Evolutionary conservation across 2,329 filamentous ascomycete genomes (phyloP), one percentile per base, ranked within the genome.

Genomic region (Colletotrichum scovillei): DNA sequence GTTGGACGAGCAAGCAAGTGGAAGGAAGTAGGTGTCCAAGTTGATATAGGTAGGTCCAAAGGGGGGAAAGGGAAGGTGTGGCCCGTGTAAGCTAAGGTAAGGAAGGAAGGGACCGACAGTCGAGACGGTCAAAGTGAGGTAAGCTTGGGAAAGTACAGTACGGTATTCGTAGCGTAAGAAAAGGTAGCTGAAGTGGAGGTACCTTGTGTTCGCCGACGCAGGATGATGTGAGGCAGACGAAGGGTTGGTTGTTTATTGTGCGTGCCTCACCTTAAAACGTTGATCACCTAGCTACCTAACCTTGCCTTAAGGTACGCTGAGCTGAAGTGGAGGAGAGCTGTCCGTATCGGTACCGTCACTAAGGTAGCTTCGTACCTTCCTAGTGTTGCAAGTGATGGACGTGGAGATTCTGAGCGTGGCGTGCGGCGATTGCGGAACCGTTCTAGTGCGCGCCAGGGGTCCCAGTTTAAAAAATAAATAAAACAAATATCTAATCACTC

Each of bases 11-110:
- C 32, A 62, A 35, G 60, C 64, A 7, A 22, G 38, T 62, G 55
- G 26, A 65, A 49, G 67, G 63, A 67, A 62, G 66, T 56, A 60
- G 42, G 62, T 55, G 62, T 57, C 26, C 67, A 73, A 73, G 67
- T 73, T 73, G 70, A 73, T 73, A 73, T 73, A 73, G 60, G 67
- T 66, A 49, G 42, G 19, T 49, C 42, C 55, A 16, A 49, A 66
- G 55, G 60, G 70, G 70, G 60, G 28, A 30, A 30, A 63, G 62
- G 53, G 30, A 66, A 49, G 56, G 67, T 19, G 60, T 73, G 70
- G 70, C 67, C 70, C 46, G 60, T 73, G 70, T 73, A 69, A 63
- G 65, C 30, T 63, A 58, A 46, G 24, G 42, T 49, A 68, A 63
- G 49, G 49, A 69, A 60, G 66, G 52, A 69, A 69, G 59, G 58